phyloP scores from a whole-genome alignment of 805 yeast species.

The Yarrowia sp. region DNA sequence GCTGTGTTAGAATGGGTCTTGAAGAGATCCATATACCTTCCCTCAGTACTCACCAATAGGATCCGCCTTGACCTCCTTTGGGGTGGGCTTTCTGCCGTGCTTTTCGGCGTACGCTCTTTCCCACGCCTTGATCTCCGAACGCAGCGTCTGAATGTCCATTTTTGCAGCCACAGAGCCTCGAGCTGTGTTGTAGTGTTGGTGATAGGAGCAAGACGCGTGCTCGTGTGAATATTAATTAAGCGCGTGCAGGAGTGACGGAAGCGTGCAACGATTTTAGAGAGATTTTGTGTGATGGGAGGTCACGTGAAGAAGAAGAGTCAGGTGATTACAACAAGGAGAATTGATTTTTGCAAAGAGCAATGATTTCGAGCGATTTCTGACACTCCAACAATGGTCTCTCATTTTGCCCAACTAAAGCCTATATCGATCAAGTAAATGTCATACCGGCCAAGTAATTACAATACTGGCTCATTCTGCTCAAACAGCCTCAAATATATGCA shows the following conservation, averaged over 20 bases:
- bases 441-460: not conserved
- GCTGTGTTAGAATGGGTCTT: constrained; percentile 5
- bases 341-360: too few species aligned
- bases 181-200: not conserved
- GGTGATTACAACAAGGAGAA: too few species aligned
- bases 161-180: not conserved
- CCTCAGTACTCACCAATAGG: constrained; percentile 43
- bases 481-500: too few species aligned
- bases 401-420: not conserved
- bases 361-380: too few species aligned
- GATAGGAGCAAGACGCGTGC: constrained; percentile 2
- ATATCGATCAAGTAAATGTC: not conserved
- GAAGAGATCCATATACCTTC: too few species aligned
- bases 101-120: constrained; percentile 55
- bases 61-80: constrained; percentile 56
- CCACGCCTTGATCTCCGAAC: constrained; percentile 61
- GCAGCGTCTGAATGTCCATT: constrained; percentile 46
- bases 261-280: too few species aligned
- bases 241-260: constrained; percentile 9
- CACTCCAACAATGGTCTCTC: too few species aligned
- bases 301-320: too few species aligned
- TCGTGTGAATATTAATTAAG: constrained; percentile 27
- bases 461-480: too few species aligned
- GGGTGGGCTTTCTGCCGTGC: constrained; percentile 56
- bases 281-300: not conserved